Base-by-base conservation (phyloP, 2,329 filamentous ascomycete species). In the Lasiodiplodia sp. region DNA sequence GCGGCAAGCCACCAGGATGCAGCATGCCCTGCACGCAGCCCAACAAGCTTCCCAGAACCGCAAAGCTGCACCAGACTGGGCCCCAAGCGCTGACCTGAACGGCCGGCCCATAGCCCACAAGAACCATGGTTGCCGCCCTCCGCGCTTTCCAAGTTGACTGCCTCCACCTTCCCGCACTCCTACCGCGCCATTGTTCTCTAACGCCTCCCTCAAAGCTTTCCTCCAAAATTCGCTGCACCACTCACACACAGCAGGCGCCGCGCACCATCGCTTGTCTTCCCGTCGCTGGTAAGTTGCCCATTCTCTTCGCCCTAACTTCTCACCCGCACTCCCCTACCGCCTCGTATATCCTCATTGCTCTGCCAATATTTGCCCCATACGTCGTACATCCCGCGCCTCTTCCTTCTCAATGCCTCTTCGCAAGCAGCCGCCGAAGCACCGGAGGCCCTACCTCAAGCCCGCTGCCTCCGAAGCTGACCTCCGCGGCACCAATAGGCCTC, bases 381-480 rank as follows among this genome's bases (percentile, higher is more conserved):
- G 44, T 10, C 49, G n/a, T 51, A 37, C 44, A 63, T 28, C 18
- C 25, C 44, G 34, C 23, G 23, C 25, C 40, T 62, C 25, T 52
- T 53, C 21, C 18, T n/a, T 60, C 14, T n/a, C 53, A 49, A 67
- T 67, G 65, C 65, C 65, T 34, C 55, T 67, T 21, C 25, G 7
- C 49, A 68, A 68, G 56, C 56, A 25, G 3, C 23, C 44, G 2
- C 11, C 56, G n/a, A 68, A 68, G 49, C 51, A 37, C 47, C 56
- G 31, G 28, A 49, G 14, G 5, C 56, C 38, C 31, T 55, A 53
- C 49, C 60, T 64, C n/a, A 68, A 58, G 31, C 51, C 67, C 51
- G 44, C 37, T 25, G 67, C 52, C 25, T 68, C 67, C 34, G 67
- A 68, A 40, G 60, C 67, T 68, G 52, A 68, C 67, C 52, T 68